Evolutionary conservation across 2,329 filamentous ascomycete species (phyloP).

Genomic region (Xylaria sp.): DNA sequence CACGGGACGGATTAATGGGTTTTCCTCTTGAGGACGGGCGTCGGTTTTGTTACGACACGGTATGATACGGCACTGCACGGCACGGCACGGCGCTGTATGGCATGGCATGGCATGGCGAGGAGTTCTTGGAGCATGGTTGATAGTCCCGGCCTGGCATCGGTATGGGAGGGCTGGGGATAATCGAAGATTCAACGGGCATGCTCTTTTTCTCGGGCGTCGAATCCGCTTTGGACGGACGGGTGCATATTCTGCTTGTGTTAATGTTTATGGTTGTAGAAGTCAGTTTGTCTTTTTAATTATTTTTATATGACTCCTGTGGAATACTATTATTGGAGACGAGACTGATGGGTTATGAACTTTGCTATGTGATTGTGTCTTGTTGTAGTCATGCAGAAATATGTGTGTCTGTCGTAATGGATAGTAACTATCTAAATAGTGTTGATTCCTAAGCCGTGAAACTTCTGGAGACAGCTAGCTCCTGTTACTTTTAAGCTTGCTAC

Average conservation of each 20-base stretch:
- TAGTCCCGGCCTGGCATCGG: constrained; percentile 26
- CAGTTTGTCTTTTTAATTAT: not conserved
- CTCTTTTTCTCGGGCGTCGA: not conserved
- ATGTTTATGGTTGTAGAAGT: not conserved
- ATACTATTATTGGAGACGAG: not conserved
- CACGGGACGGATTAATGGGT: not conserved
- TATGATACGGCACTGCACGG: constrained; percentile 12
- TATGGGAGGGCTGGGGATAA: not conserved
- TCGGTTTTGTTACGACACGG: constrained; percentile 13
- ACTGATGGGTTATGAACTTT: not conserved
- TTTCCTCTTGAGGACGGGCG: not conserved
- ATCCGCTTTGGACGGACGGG: not conserved
- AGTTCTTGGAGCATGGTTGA: constrained; percentile 31
- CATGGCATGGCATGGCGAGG: constrained; percentile 32
- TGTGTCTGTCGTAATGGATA: not conserved
- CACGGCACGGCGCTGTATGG: constrained; percentile 12
- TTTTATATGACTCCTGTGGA: not conserved
- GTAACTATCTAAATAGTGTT: too few species aligned
- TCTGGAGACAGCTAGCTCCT: too few species aligned
- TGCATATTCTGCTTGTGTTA: not conserved
- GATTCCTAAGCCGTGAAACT: too few species aligned
- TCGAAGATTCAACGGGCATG: not conserved
- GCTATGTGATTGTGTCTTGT: not conserved
- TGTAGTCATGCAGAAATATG: not conserved
- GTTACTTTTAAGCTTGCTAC: too few species aligned